These are phyloP conservation scores for Mallotus repandus DNA, from an alignment of 441 rosid genomes.

Conservation along the genomic window DNA sequence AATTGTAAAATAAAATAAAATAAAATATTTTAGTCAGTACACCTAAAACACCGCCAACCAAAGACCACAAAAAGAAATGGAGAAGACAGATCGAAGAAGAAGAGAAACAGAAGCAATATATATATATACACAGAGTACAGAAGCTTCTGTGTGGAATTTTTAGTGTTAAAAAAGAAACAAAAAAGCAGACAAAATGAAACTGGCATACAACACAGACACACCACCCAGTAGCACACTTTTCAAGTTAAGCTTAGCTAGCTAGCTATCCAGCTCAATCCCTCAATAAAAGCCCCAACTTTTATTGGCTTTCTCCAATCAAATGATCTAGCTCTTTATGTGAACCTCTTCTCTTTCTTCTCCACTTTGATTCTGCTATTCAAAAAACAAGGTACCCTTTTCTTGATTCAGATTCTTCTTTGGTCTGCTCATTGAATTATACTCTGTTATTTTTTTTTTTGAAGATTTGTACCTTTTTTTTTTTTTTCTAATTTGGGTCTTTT, in stretches of 20 bases:
- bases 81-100: background rate
- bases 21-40: too few species aligned
- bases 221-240: background rate
- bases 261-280: conserved; percentile 15
- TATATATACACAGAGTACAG: background rate
- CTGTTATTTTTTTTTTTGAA: background rate
- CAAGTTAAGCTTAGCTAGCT: background rate
- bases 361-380: background rate
- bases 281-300: background rate
- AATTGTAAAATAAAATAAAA: too few species aligned
- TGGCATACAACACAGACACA: background rate
- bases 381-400: conserved; percentile 3
- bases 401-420: conserved; percentile 6
- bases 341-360: conserved; percentile 8
- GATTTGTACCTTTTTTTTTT: background rate
- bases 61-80: too few species aligned
- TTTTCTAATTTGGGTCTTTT: background rate
- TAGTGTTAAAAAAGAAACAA: too few species aligned
- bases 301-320: background rate
- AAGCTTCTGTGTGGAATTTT: background rate
- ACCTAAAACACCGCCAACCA: too few species aligned
- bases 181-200: background rate
- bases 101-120: background rate
- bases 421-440: background rate
- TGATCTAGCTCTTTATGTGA: background rate